Conservation (phyloP, 805 yeast genomes). For the Naumovozyma dairenensis region DNA sequence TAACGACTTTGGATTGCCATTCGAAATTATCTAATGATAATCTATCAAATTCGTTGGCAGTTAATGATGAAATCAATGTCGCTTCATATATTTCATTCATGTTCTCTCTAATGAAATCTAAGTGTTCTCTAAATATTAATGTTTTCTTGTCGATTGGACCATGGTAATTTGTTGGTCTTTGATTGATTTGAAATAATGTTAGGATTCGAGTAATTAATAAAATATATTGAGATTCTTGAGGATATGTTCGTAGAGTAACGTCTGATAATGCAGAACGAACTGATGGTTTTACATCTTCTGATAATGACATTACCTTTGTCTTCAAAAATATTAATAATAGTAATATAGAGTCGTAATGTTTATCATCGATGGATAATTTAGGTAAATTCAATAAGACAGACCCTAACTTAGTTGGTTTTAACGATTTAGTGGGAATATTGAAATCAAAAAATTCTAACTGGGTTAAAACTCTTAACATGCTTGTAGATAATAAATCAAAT, state of each 20-base stretch:
- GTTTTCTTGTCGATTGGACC: constrained; percentile 66
- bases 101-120: constrained; percentile 41
- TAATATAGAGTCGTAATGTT: constrained; percentile 34
- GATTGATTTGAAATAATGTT: constrained; percentile 37
- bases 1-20: constrained; percentile 48
- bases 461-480: constrained; percentile 43
- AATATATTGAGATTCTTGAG: constrained; percentile 31
- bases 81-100: constrained; percentile 48
- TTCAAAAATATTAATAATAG: constrained; percentile 40
- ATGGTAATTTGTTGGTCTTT: constrained; percentile 45
- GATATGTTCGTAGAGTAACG: constrained; percentile 33
- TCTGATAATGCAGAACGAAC: constrained; percentile 26
- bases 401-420: constrained; percentile 45
- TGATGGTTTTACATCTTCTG: constrained; percentile 27
- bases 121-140: constrained; percentile 55
- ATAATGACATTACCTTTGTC: constrained; percentile 32
- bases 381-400: constrained; percentile 31
- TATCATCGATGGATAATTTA: constrained; percentile 23
- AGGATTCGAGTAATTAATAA: constrained; percentile 41
- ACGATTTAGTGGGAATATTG: constrained; percentile 26
- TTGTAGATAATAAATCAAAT: constrained; percentile 49
- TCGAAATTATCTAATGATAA: constrained; percentile 34
- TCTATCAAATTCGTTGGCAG: constrained; percentile 52
- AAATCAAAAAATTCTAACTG: constrained; percentile 39
- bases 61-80: constrained; percentile 40